phyloP scores from a whole-genome alignment of 169 alveolate species.

The Plasmodium coatneyi region DNA sequence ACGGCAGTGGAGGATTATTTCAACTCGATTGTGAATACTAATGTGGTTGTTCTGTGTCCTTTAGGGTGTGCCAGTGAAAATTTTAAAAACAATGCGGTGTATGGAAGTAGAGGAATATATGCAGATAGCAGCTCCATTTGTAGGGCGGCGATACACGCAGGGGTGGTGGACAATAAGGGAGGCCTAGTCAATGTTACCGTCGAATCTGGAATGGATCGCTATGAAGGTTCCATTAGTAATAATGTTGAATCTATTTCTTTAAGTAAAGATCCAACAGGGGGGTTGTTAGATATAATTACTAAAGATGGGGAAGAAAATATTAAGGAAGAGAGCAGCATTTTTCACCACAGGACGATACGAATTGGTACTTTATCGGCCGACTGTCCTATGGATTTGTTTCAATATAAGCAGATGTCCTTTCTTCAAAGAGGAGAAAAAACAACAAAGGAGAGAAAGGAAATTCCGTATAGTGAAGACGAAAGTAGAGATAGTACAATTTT shows the following conservation, averaged over 20 bases:
- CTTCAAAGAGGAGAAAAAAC: conserved; percentile 12
- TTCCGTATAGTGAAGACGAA: conserved; percentile 41
- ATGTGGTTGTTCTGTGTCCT: conserved; percentile 89
- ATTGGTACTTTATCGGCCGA: conserved; percentile 34
- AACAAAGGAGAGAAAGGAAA: background rate
- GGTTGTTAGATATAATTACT: conserved; percentile 78
- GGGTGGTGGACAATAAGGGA: conserved; percentile 87
- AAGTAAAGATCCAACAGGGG: conserved; percentile 80
- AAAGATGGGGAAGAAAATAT: conserved; percentile 58
- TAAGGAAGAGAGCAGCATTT: conserved; percentile 71
- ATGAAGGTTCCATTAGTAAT: conserved; percentile 88
- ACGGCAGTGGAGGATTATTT: conserved; percentile 69
- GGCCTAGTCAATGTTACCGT: conserved; percentile 86
- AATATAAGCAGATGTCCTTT: conserved; percentile 55
- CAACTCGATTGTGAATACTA: conserved; percentile 82
- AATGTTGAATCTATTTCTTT: conserved; percentile 88
- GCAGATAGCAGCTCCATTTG: conserved; percentile 91
- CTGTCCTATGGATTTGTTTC: conserved; percentile 68
- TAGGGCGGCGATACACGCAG: conserved; percentile 92
- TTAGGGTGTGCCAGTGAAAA: conserved; percentile 84
- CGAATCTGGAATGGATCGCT: conserved; percentile 87
- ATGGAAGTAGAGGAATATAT: conserved; percentile 89
- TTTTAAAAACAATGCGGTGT: conserved; percentile 76
- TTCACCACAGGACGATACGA: conserved; percentile 68
- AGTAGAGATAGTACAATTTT: conserved; percentile 6